Base-by-base conservation (phyloP, 2,329 filamentous ascomycete genomes). In the Diaporthe aspalathi region DNA sequence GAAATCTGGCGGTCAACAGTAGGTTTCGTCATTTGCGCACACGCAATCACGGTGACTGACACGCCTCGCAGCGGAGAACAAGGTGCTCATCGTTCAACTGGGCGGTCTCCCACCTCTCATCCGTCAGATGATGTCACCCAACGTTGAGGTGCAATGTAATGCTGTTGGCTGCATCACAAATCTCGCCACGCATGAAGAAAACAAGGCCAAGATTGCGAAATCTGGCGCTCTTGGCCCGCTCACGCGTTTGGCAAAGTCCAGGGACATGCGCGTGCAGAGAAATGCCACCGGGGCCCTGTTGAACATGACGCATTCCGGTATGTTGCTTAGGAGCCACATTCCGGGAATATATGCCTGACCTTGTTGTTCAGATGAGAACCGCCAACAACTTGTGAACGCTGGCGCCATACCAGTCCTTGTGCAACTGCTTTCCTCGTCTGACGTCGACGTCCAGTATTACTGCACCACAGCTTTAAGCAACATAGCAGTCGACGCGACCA, bases 271-370 rank as follows among this genome's bases (percentile, higher is more conserved):
- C 70, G 96, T 99, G 60, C 96, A 99, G 84, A 90, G 96, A 75
- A 99, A 99, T 82, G 96, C 96, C 71, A 99, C 96, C 0, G 96
- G 96, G 68, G 96, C 96, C 56, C 85, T 99, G 71, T 88, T 99
- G 75, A 99, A 99, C 83, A 99, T 99, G 96, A 99, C 96, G 77
- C 96, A 99, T 85, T 98, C 95, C 74, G 94, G 94, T 97, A 89
- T 72, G 60, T 65, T 65, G 88, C 76, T 60, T 32, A 20, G 4
- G 43, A 38, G 38, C 52, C 35, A 67, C 71, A 38, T 20, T 35
- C 35, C 32, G 16, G 53, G 12, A 72, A 76, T 67, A 74, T 63
- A 24, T 20, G 27, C 35, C 76, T 78, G 49, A 83, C 74, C 53
- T 47, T 29, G 56, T 20, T 43, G 35, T 45, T 24, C 80, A 96